Evolutionary conservation across 306 rosid species (phyloP).

Genomic region (Casuarina cunninghamiana): DNA sequence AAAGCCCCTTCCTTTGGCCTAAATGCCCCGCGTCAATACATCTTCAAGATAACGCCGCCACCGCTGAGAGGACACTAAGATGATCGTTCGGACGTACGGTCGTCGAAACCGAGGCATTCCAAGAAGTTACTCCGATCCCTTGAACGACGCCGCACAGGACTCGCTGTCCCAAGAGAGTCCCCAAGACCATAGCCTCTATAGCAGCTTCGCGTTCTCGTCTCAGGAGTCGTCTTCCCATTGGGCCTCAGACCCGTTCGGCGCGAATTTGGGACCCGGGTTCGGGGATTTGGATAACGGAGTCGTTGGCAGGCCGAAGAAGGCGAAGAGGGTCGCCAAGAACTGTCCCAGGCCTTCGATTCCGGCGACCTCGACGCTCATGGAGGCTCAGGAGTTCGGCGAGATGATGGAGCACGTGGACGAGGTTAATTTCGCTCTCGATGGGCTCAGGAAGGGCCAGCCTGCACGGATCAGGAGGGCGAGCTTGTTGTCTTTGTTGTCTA

Average conservation of each 20-base stretch:
- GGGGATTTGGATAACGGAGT: constrained; percentile 41
- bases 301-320: constrained; percentile 55
- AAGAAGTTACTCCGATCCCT: constrained; percentile 55
- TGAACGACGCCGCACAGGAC: constrained; percentile 70
- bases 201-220: constrained; percentile 65
- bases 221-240: constrained; percentile 80
- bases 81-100: constrained; percentile 93
- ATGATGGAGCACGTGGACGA: constrained; percentile 99
- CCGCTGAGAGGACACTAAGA: constrained; percentile 29
- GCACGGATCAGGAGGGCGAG: constrained; percentile 95
- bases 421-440: constrained; percentile 95
- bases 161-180: constrained; percentile 59
- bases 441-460: constrained; percentile 81
- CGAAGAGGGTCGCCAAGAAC: constrained; percentile 27
- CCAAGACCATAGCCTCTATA: constrained; percentile 36
- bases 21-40: constrained; percentile 22
- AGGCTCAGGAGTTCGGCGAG: constrained; percentile 99
- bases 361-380: constrained; percentile 88
- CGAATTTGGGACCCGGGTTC: constrained; percentile 38
- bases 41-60: constrained; percentile 11
- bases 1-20: constrained; percentile 28
- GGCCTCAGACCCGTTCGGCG: constrained; percentile 62
- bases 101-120: constrained; percentile 73
- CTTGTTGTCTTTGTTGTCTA: constrained; percentile 69
- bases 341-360: constrained; percentile 42